These are phyloP conservation scores for Candida sanyiensis DNA, from an alignment of 805 yeast genomes.

Conservation along the genomic window DNA sequence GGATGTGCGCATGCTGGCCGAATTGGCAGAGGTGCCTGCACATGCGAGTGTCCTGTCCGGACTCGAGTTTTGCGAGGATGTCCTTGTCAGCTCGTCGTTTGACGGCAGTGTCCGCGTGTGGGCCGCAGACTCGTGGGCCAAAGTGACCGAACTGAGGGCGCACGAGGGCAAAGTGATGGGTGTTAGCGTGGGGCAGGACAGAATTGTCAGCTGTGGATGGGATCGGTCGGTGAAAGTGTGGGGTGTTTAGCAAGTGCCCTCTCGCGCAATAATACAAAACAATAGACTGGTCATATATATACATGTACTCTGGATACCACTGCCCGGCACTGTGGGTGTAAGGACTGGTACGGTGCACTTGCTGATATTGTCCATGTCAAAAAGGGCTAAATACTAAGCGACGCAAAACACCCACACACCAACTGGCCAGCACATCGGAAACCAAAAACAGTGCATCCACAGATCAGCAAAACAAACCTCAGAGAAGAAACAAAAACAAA, in stretches of 20 bases:
- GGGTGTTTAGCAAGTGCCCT: too few relatives aligned
- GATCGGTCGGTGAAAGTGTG: slow-evolving; percentile 72
- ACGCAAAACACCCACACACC: slow-evolving; percentile 11
- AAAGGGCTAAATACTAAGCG: too few relatives aligned
- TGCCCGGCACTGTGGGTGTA: too few relatives aligned
- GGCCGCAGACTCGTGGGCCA: slow-evolving; percentile 68
- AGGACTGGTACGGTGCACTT: too few relatives aligned
- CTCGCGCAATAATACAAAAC: too few relatives aligned
- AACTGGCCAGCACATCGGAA: slow-evolving; percentile 7
- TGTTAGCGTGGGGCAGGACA: slow-evolving; percentile 48
- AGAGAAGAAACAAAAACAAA: not conserved
- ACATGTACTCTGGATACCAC: too few relatives aligned
- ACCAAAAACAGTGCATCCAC: not conserved
- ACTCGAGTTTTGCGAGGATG: slow-evolving; percentile 40
- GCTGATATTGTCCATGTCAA: too few relatives aligned
- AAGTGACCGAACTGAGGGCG: slow-evolving; percentile 44
- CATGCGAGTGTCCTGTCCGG: slow-evolving; percentile 71
- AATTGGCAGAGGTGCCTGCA: slow-evolving; percentile 50
- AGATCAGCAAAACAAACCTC: not conserved
- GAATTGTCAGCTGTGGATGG: slow-evolving; percentile 71
- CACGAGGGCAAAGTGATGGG: slow-evolving; percentile 70
- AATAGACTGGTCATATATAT: too few relatives aligned
- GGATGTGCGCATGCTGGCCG: slow-evolving; percentile 64
- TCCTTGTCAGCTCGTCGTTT: slow-evolving; percentile 58
- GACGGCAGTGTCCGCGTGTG: slow-evolving; percentile 63